Evolutionary conservation across 768 basidiomycete genomes (phyloP).

Genomic region (Rhodotorula kratochvilovae): DNA sequence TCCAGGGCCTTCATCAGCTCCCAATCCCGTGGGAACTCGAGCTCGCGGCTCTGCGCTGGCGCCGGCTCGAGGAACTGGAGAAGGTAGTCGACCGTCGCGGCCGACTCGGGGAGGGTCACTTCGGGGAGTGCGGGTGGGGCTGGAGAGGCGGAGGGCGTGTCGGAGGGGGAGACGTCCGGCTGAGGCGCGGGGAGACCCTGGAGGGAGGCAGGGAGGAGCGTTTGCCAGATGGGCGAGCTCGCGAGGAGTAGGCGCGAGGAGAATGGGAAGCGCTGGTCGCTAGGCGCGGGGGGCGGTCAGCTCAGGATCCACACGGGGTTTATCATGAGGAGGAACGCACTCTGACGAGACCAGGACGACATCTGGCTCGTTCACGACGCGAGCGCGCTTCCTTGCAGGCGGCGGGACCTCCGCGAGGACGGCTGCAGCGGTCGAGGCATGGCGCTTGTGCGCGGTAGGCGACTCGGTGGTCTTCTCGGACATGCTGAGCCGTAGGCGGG

Average conservation of each 20-base stretch:
- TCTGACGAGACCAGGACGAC: conserved; percentile 6
- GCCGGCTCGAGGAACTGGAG: neutral
- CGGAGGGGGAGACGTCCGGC: too few species aligned
- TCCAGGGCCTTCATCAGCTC: conserved; percentile 3
- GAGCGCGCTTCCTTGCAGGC: neutral
- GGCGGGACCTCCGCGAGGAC: neutral
- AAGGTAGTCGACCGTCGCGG: neutral
- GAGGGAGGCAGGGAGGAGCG: neutral
- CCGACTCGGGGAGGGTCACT: neutral
- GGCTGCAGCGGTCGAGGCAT: too few species aligned
- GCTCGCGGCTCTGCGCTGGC: neutral
- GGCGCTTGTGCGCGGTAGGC: too few species aligned
- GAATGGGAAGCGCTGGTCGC: conserved; percentile 6
- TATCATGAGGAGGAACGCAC: neutral
- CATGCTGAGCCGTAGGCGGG: too few species aligned
- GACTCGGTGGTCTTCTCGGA: too few species aligned
- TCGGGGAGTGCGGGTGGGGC: neutral
- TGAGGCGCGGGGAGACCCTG: too few species aligned
- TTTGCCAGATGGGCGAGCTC: neutral
- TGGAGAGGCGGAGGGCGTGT: neutral
- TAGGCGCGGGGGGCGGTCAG: neutral
- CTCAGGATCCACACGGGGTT: too few species aligned
- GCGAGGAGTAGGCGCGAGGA: neutral
- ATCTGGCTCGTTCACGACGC: neutral
- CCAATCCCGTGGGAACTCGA: conserved; percentile 1